A percentile compares a stretch with the other conserved stretches of the same genome.
Evolutionary conservation across 164 flowering plant species (phyloP).

Genomic region (Stephania japonica): DNA sequence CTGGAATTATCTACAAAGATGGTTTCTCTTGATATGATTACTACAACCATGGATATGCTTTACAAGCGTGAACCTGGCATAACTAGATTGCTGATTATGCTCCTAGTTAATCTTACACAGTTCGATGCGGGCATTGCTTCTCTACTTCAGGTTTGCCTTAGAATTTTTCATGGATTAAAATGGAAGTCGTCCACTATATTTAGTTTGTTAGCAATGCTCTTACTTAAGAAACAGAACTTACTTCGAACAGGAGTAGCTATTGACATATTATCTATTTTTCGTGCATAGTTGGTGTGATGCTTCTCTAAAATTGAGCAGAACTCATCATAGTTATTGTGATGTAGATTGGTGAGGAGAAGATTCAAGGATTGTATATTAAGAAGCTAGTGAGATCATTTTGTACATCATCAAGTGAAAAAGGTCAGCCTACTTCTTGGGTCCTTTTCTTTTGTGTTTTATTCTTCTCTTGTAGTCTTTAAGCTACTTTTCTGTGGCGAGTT

Average conservation of each 20-base stretch:
- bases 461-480: neutral
- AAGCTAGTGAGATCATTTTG: constrained; percentile 96
- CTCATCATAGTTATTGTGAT: constrained; percentile 1
- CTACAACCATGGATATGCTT: constrained; percentile 56
- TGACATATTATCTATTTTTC: neutral
- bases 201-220: neutral
- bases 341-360: constrained; percentile 76
- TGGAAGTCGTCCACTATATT: neutral
- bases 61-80: constrained; percentile 51
- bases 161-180: neutral
- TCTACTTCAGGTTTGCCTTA: constrained; percentile 70
- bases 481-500: neutral
- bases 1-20: constrained; percentile 58
- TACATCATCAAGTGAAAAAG: constrained; percentile 48
- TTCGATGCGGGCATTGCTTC: constrained; percentile 69
- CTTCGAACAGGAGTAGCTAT: neutral
- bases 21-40: constrained; percentile 62
- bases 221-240: neutral
- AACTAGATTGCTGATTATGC: constrained; percentile 64
- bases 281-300: neutral
- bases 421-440: constrained; percentile 26
- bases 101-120: constrained; percentile 82
- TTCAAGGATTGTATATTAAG: constrained; percentile 77
- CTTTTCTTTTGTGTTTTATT: constrained; percentile 8
- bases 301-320: neutral